Evolutionary conservation across 1,284 basidiomycete species (phyloP).

Genomic region (Ustilago trichophora): DNA sequence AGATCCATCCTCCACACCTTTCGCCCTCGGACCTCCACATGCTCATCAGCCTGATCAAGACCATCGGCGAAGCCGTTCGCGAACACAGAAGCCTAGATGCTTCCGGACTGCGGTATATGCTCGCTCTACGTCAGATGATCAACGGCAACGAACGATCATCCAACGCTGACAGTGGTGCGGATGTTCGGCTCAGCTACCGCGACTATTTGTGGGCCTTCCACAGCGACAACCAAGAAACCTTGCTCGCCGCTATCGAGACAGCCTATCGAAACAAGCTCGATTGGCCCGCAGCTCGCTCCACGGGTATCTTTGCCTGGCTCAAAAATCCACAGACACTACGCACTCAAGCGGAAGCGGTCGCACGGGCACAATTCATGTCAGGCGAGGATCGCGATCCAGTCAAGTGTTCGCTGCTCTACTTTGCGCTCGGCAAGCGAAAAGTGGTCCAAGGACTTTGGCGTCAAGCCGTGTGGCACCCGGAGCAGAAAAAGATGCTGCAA

Average conservation of each 20-base stretch:
- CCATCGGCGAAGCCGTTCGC: slow-evolving; percentile 87
- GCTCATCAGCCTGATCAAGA: slow-evolving; percentile 81
- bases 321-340: slow-evolving; percentile 72
- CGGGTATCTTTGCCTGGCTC: slow-evolving; percentile 90
- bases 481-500: slow-evolving; percentile 87
- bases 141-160: slow-evolving; percentile 4
- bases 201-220: slow-evolving; percentile 96
- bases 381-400: slow-evolving; percentile 77
- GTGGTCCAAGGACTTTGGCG: slow-evolving; percentile 94
- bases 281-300: slow-evolving; percentile 84
- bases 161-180: not conserved
- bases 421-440: slow-evolving; percentile 89
- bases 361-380: slow-evolving; percentile 88
- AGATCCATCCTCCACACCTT: slow-evolving; percentile 75
- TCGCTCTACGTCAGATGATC: slow-evolving; percentile 37
- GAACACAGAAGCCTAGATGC: slow-evolving; percentile 84
- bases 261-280: slow-evolving; percentile 83
- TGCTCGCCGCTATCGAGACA: slow-evolving; percentile 76
- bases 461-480: slow-evolving; percentile 91
- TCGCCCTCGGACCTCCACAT: slow-evolving; percentile 80
- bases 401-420: slow-evolving; percentile 88
- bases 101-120: slow-evolving; percentile 74
- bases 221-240: slow-evolving; percentile 86
- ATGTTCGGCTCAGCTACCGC: slow-evolving; percentile 75
- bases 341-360: slow-evolving; percentile 82